A percentile compares a stretch with the other conserved stretches of the same genome.
phyloP scores from a whole-genome alignment of 352 stramenopile species.

The Lagenidium giganteum region DNA sequence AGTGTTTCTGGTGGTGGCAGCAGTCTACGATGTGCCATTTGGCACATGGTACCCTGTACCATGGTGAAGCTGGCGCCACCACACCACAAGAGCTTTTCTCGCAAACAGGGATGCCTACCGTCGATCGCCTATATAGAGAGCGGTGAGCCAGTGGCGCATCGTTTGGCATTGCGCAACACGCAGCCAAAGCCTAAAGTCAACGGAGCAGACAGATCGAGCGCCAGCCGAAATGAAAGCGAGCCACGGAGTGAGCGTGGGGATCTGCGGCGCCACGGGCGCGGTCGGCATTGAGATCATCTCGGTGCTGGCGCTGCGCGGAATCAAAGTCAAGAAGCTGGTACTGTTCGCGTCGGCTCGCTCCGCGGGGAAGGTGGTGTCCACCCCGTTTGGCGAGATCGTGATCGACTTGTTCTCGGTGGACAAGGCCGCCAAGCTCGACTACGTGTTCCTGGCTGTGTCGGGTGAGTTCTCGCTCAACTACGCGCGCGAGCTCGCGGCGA shows the following conservation, averaged over 20 bases:
- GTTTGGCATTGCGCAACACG: neutral
- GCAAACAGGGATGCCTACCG: too few relatives aligned
- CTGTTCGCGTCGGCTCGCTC: conserved; percentile 95
- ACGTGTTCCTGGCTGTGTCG: conserved; percentile 96
- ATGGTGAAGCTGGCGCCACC: too few relatives aligned
- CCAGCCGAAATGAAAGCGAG: conserved; percentile 62
- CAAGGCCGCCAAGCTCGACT: conserved; percentile 90
- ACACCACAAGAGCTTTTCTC: too few relatives aligned
- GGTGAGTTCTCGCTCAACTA: conserved; percentile 97
- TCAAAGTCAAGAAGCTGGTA: conserved; percentile 90
- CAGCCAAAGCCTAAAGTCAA: neutral
- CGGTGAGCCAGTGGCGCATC: conserved; percentile 4
- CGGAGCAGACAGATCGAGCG: neutral
- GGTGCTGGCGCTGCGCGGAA: conserved; percentile 80
- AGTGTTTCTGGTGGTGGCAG: too few relatives aligned
- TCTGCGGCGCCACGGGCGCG: conserved; percentile 87
- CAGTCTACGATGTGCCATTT: too few relatives aligned
- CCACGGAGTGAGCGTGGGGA: conserved; percentile 65
- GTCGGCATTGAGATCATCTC: conserved; percentile 97
- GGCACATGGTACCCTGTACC: too few relatives aligned
- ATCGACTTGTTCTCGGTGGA: conserved; percentile 96
- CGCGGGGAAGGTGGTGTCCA: conserved; percentile 88
- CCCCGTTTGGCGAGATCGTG: conserved; percentile 88
- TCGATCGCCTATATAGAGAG: too few relatives aligned
- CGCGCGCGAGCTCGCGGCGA: conserved; percentile 85